Evolutionary conservation across 108 stramenopile species (phyloP).

Genomic region (Conticribra guillardii): DNA sequence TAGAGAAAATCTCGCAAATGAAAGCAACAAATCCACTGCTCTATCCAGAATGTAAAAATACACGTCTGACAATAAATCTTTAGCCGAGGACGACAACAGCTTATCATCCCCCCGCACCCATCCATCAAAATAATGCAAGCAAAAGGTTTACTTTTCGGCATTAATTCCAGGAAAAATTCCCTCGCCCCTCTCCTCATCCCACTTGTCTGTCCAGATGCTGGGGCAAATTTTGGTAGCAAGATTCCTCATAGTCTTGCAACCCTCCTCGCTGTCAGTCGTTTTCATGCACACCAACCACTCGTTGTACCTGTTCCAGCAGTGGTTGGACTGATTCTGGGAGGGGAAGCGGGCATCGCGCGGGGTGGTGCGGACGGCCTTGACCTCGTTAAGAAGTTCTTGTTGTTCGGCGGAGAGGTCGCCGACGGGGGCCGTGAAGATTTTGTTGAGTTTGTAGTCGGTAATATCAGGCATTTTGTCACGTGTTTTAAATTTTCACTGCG

Average conservation of each 20-base stretch:
- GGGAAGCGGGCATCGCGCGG: conserved; percentile 91
- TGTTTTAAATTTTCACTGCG: no score
- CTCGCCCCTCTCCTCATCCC: conserved; percentile 92
- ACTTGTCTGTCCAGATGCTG: conserved; percentile 78
- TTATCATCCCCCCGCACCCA: no score
- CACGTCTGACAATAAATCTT: no score
- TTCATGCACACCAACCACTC: conserved; percentile 94
- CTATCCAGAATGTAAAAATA: no score
- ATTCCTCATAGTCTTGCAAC: conserved; percentile 80
- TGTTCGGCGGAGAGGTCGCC: conserved; percentile 82
- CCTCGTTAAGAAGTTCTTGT: conserved; percentile 74
- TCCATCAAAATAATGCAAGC: no score
- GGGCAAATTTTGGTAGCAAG: conserved; percentile 87
- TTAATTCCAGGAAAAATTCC: conserved; percentile 68
- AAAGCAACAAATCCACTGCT: no score
- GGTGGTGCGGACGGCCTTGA: conserved; percentile 85
- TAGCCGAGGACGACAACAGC: no score
- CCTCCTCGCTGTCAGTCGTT: conserved; percentile 85
- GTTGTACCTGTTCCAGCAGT: conserved; percentile 98
- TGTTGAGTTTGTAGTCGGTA: conserved; percentile 58
- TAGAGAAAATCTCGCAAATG: no score
- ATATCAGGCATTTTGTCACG: conserved; percentile 35
- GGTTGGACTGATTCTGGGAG: conserved; percentile 86
- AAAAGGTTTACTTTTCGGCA: conserved; percentile 33
- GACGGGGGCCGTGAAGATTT: conserved; percentile 60